These are phyloP conservation scores for Ustilago xerochloae DNA, from an alignment of 1,284 basidiomycete genomes.

Conservation along the genomic window DNA sequence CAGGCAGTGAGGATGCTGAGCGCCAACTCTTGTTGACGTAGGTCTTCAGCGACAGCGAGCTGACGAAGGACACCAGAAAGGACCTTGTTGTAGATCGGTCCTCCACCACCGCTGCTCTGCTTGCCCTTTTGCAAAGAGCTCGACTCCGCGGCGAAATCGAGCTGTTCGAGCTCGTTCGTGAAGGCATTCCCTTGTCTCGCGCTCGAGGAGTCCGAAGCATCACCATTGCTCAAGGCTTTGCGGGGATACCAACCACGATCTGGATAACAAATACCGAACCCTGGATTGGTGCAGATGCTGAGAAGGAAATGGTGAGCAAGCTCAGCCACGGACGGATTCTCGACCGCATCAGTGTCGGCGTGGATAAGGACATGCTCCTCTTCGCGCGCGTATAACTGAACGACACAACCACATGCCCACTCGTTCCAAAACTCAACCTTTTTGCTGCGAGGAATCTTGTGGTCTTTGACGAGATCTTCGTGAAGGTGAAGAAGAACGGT, in stretches of 20 bases:
- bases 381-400: constrained; percentile 58
- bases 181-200: constrained; percentile 25
- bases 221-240: constrained; percentile 5
- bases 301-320: constrained; percentile 87
- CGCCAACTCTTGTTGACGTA: constrained; percentile 84
- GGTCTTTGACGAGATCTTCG: constrained; percentile 59
- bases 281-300: constrained; percentile 84
- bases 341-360: constrained; percentile 19
- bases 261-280: constrained; percentile 85
- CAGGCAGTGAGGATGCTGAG: constrained; percentile 81
- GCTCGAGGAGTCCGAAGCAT: neutral
- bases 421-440: constrained; percentile 62
- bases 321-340: constrained; percentile 74
- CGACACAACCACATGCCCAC: constrained; percentile 53
- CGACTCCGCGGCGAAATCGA: constrained; percentile 62
- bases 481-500: constrained; percentile 57
- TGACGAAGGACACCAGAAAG: constrained; percentile 79
- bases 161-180: constrained; percentile 15
- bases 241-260: constrained; percentile 88
- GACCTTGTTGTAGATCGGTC: constrained; percentile 82
- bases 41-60: constrained; percentile 83
- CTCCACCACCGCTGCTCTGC: constrained; percentile 2
- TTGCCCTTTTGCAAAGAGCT: constrained; percentile 69
- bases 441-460: constrained; percentile 47
- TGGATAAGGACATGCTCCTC: constrained; percentile 48